phyloP scores from a whole-genome alignment of 805 yeast genomes.

The Saturnispora kantuleensis region DNA sequence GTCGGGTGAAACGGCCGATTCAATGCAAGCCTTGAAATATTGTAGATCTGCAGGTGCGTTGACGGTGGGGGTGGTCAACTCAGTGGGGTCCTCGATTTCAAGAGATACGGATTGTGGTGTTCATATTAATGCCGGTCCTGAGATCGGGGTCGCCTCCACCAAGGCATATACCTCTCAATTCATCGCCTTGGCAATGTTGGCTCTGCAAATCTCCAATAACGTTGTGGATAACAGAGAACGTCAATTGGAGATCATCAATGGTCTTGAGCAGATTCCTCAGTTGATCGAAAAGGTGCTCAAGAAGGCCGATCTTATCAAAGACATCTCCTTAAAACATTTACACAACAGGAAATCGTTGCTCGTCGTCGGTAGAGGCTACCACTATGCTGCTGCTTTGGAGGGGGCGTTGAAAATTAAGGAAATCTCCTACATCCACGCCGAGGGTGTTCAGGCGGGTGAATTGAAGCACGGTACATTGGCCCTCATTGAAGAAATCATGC shows the following conservation, averaged over 20 bases:
- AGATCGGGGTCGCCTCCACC: constrained; percentile 98
- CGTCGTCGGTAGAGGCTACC: constrained; percentile 95
- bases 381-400: constrained; percentile 93
- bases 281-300: constrained; percentile 73
- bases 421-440: constrained; percentile 97
- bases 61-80: constrained; percentile 94
- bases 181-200: constrained; percentile 95
- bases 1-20: constrained; percentile 98
- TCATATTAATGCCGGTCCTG: constrained; percentile 98
- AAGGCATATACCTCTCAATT: constrained; percentile 98
- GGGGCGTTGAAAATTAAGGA: constrained; percentile 98
- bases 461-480: constrained; percentile 98
- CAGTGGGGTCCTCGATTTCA: constrained; percentile 94
- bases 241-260: constrained; percentile 77
- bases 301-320: constrained; percentile 65
- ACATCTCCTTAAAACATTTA: constrained; percentile 61
- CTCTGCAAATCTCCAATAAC: constrained; percentile 89
- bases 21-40: constrained; percentile 88
- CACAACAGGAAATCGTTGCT: constrained; percentile 79
- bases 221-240: constrained; percentile 67
- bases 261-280: constrained; percentile 71
- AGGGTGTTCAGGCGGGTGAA: constrained; percentile 98
- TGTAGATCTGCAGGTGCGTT: constrained; percentile 96
- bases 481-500: constrained; percentile 85
- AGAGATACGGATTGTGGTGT: constrained; percentile 99